These are phyloP conservation scores for Psidium guajava DNA, from an alignment of 345 rosid species.

Conservation along the genomic window DNA sequence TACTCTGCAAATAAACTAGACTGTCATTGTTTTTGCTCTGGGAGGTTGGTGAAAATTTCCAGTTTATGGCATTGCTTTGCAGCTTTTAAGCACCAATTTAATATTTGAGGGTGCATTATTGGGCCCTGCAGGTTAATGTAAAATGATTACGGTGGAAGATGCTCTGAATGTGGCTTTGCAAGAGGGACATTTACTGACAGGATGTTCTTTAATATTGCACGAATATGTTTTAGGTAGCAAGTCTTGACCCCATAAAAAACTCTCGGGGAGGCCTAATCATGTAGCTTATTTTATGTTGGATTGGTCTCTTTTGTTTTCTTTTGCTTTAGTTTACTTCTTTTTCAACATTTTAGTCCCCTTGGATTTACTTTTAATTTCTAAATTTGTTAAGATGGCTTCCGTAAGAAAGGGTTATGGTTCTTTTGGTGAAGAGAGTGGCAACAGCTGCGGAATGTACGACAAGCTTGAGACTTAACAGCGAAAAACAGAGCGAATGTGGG, in stretches of 20 bases:
- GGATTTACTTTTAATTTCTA: not conserved
- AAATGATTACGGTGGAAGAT: conserved; percentile 20
- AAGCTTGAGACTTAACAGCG: not conserved
- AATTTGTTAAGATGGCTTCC: not conserved
- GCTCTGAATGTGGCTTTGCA: conserved; percentile 27
- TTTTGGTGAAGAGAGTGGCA: not conserved
- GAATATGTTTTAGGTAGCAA: not conserved
- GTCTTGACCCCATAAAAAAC: not conserved
- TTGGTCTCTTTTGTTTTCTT: not conserved
- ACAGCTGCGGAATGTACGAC: not conserved
- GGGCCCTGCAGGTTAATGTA: conserved; percentile 14
- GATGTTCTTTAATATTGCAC: not conserved
- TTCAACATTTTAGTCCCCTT: not conserved
- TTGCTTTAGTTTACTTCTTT: not conserved
- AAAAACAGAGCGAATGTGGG: not conserved
- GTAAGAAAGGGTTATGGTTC: not conserved
- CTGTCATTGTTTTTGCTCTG: not conserved
- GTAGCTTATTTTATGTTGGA: not conserved
- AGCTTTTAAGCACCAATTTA: not conserved
- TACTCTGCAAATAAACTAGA: conserved; percentile 3
- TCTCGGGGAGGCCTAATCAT: not conserved
- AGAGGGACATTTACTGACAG: conserved; percentile 7
- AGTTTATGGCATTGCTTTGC: conserved; percentile 5
- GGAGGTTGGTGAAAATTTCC: conserved; percentile 13
- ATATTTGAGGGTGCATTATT: conserved; percentile 25